Evolutionary conservation across 352 stramenopile genomes (phyloP).

Genomic region (Pilasporangium apinafurcum): DNA sequence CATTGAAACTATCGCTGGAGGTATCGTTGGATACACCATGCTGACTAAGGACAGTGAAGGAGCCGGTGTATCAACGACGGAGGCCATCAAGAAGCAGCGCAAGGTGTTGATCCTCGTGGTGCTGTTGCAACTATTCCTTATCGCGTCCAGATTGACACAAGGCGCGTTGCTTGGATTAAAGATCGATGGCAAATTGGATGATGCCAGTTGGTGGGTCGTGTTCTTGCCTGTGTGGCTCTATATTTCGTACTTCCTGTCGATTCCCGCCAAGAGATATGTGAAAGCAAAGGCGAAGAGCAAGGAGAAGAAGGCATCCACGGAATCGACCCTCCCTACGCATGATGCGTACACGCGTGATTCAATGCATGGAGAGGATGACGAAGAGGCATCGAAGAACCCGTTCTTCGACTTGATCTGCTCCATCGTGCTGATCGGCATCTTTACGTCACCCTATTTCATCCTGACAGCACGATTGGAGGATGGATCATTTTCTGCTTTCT

Average conservation of each 20-base stretch:
- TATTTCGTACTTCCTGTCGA: slow-evolving; percentile 47
- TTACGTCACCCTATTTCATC: slow-evolving; percentile 79
- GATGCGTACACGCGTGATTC: slow-evolving; percentile 77
- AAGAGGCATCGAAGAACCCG: slow-evolving; percentile 47
- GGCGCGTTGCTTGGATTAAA: slow-evolving; percentile 62
- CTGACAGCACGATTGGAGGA: slow-evolving; percentile 64
- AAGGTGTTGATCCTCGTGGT: slow-evolving; percentile 28
- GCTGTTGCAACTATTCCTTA: slow-evolving; percentile 32
- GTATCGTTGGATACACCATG: slow-evolving; percentile 55
- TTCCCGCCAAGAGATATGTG: slow-evolving; percentile 49
- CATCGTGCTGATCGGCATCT: slow-evolving; percentile 35
- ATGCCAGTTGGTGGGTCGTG: slow-evolving; percentile 72
- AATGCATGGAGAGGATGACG: slow-evolving; percentile 39
- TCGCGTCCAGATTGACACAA: slow-evolving; percentile 49
- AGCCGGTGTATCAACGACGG: slow-evolving; percentile 59
- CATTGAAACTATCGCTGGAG: slow-evolving; percentile 47
- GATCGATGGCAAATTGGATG: slow-evolving; percentile 44
- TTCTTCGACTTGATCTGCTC: slow-evolving; percentile 49
- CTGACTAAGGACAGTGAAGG: slow-evolving; percentile 73
- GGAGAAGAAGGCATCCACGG: slow-evolving; percentile 12
- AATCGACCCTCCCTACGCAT: slow-evolving; percentile 34
- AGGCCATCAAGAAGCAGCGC: slow-evolving; percentile 63
- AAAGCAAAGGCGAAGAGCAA: slow-evolving; percentile 29
- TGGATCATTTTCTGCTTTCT: slow-evolving; percentile 69
- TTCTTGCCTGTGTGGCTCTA: slow-evolving; percentile 81